A percentile compares a stretch with the other conserved stretches of the same genome.
Conservation (phyloP, 1,284 basidiomycete genomes). For the Ganoderma resinaceum region DNA sequence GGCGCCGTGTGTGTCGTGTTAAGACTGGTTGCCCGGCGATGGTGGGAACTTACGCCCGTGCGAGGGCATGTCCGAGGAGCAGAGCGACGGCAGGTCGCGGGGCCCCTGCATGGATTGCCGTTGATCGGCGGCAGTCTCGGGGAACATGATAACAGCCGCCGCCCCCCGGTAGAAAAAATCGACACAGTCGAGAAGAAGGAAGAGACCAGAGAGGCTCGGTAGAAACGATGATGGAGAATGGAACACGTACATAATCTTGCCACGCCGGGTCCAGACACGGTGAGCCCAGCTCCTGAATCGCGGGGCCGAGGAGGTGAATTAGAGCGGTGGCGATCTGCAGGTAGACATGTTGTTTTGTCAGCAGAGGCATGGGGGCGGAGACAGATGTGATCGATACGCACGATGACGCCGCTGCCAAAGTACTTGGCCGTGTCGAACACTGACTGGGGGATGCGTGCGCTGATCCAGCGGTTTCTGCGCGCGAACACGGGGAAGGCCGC, state of each 20-base stretch:
- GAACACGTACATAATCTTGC: constrained; percentile 71
- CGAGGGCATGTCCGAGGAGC: background rate
- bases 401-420: constrained; percentile 94
- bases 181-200: background rate
- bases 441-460: constrained; percentile 57
- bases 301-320: constrained; percentile 86
- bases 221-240: constrained; percentile 7
- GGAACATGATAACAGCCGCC: background rate
- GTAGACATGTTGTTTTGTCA: background rate
- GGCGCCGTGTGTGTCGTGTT: background rate
- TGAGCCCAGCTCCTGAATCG: constrained; percentile 72
- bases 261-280: constrained; percentile 78
- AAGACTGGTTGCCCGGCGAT: background rate
- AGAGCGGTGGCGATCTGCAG: constrained; percentile 88
- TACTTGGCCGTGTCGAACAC: constrained; percentile 92
- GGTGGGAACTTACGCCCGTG: background rate
- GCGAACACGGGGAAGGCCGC: constrained; percentile 88
- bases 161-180: background rate
- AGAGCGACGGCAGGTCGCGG: background rate
- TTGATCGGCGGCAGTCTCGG: background rate
- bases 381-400: constrained; percentile 43
- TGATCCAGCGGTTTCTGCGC: constrained; percentile 60
- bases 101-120: background rate
- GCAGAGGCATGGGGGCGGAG: background rate
- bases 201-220: background rate